These are phyloP conservation scores for Aristolochia californica DNA, from an alignment of 164 flowering plant genomes.

Conservation along the genomic window DNA sequence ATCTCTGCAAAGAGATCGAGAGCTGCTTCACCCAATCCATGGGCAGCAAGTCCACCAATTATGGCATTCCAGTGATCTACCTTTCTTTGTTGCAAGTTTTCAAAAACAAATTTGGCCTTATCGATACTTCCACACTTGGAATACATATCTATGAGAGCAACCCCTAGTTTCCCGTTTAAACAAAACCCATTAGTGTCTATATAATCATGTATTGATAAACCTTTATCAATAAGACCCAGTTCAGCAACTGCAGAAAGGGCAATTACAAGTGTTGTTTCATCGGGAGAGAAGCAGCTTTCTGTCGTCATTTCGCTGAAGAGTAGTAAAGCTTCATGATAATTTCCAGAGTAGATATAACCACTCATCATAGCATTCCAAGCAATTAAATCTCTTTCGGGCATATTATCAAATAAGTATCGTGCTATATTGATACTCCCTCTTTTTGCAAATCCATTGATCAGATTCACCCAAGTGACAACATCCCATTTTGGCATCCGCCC, in stretches of 20 bases:
- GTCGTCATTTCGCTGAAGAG: constrained; percentile 33
- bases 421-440: constrained; percentile 34
- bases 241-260: constrained; percentile 51
- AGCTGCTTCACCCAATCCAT: constrained; percentile 53
- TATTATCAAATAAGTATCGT: constrained; percentile 32
- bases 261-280: constrained; percentile 32
- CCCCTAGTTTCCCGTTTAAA: constrained; percentile 38
- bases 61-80: constrained; percentile 74
- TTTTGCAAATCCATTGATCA: constrained; percentile 56
- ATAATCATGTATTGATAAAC: constrained; percentile 33
- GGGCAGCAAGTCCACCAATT: constrained; percentile 60
- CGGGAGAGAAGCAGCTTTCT: constrained; percentile 25
- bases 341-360: constrained; percentile 52
- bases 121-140: constrained; percentile 63
- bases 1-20: constrained; percentile 47
- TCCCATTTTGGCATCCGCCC: constrained; percentile 38
- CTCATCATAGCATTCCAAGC: constrained; percentile 60
- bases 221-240: constrained; percentile 37
- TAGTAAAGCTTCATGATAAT: constrained; percentile 32
- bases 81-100: constrained; percentile 19
- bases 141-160: constrained; percentile 66
- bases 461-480: constrained; percentile 48
- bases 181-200: constrained; percentile 23
- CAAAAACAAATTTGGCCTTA: constrained; percentile 35
- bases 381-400: constrained; percentile 44